These are phyloP conservation scores for Rubia tinctorum DNA, from an alignment of 305 asterid genomes.

Conservation along the genomic window DNA sequence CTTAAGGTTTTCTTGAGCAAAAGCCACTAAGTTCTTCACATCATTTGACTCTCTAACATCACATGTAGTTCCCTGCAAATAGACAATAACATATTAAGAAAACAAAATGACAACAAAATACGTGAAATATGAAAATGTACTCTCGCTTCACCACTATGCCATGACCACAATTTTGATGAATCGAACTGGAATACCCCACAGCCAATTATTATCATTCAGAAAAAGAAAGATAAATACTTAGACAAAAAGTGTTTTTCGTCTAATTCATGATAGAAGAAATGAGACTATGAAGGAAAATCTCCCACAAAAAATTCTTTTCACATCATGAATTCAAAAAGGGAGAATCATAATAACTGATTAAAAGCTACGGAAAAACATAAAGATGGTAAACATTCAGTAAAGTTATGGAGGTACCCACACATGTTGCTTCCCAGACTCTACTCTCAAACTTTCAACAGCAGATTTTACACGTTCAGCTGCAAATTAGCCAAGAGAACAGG, in stretches of 20 bases:
- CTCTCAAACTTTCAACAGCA: conserved; percentile 59
- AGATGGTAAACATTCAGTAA: conserved; percentile 14
- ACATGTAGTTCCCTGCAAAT: conserved; percentile 84
- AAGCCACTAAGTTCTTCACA: conserved; percentile 74
- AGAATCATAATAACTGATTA: neutral
- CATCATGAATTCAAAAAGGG: neutral
- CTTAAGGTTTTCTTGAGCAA: conserved; percentile 66
- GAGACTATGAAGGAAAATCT: neutral
- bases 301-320: neutral
- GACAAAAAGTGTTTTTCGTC: neutral
- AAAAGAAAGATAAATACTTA: neutral
- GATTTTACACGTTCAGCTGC: conserved; percentile 80
- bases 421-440: conserved; percentile 91
- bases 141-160: neutral
- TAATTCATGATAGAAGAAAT: neutral
- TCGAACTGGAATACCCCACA: neutral
- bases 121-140: neutral
- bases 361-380: neutral
- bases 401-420: conserved; percentile 96
- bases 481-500: conserved; percentile 6
- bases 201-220: neutral
- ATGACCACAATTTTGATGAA: conserved; percentile 4
- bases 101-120: neutral
- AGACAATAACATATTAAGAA: conserved; percentile 11
- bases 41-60: conserved; percentile 76